A percentile compares a stretch with the other conserved stretches of the same genome.
phyloP scores from a whole-genome alignment of 2,329 filamentous ascomycete species.

The Botrytis pseudocinerea region DNA sequence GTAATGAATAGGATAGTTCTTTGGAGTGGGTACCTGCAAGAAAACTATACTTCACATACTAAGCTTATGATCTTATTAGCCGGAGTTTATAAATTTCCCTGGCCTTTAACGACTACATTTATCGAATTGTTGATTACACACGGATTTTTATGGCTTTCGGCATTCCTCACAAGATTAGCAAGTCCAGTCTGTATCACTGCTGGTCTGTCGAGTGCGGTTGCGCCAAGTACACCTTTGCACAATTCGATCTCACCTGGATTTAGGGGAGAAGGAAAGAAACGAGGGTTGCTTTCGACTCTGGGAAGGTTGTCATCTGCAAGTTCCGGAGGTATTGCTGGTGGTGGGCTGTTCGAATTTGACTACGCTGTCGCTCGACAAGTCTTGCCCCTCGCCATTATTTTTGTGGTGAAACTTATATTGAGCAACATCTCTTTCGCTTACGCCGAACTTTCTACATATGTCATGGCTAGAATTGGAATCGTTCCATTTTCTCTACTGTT shows the following conservation, averaged over 20 bases:
- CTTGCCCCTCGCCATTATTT: constrained; percentile 51
- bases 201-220: constrained; percentile 46
- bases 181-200: constrained; percentile 43
- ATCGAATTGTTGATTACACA: constrained; percentile 53
- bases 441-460: constrained; percentile 52
- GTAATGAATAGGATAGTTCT: constrained; percentile 54
- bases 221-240: constrained; percentile 46
- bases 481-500: constrained; percentile 52
- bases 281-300: constrained; percentile 37
- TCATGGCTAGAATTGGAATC: constrained; percentile 52
- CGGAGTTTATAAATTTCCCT: constrained; percentile 53
- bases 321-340: constrained; percentile 53
- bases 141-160: constrained; percentile 48
- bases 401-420: constrained; percentile 51
- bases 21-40: constrained; percentile 44
- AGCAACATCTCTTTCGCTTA: constrained; percentile 57
- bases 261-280: constrained; percentile 36
- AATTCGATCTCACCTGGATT: constrained; percentile 35
- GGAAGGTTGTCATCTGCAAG: constrained; percentile 36
- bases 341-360: constrained; percentile 55
- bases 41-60: constrained; percentile 38
- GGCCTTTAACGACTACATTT: constrained; percentile 52
- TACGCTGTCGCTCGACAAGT: constrained; percentile 48
- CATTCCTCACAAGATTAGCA: constrained; percentile 50
- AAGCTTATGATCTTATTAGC: constrained; percentile 41